Evolutionary conservation across 2,329 filamentous ascomycete species (phyloP).

Genomic region (Hypoxylon sp.): DNA sequence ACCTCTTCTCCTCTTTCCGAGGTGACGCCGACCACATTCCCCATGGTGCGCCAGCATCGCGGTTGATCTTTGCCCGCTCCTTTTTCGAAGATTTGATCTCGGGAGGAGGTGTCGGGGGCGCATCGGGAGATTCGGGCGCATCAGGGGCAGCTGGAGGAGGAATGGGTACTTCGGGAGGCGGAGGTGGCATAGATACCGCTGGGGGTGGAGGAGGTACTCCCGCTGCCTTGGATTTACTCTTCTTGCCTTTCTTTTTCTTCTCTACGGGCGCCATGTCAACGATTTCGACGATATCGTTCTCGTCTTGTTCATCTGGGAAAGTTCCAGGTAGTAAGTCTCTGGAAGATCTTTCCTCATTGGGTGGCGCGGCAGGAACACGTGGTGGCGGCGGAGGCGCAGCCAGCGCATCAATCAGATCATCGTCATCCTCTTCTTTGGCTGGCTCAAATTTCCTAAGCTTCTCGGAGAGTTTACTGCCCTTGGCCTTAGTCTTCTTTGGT

Average conservation of each 20-base stretch:
- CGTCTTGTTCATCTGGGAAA: conserved; percentile 50
- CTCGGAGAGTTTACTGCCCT: conserved; percentile 66
- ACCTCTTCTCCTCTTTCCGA: conserved; percentile 68
- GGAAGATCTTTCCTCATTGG: conserved; percentile 53
- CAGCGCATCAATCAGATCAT: conserved; percentile 54
- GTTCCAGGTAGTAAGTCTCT: conserved; percentile 52
- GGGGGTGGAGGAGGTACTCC: conserved; percentile 51
- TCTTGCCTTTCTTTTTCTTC: conserved; percentile 59
- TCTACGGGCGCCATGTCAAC: conserved; percentile 62
- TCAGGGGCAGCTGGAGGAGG: conserved; percentile 63
- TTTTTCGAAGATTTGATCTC: conserved; percentile 75
- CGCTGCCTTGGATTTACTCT: conserved; percentile 53
- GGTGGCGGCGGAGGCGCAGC: conserved; percentile 57
- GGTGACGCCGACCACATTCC: conserved; percentile 76
- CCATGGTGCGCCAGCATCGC: conserved; percentile 78
- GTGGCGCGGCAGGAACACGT: conserved; percentile 49
- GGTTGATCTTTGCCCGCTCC: conserved; percentile 81
- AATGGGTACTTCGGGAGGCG: conserved; percentile 54
- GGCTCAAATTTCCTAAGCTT: conserved; percentile 69
- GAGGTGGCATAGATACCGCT: conserved; percentile 35
- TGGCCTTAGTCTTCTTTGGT: conserved; percentile 59
- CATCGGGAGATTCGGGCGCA: conserved; percentile 56
- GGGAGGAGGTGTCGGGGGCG: conserved; percentile 63
- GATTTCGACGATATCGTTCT: conserved; percentile 63
- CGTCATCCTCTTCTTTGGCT: conserved; percentile 53